These are phyloP conservation scores for Starmerella stellata DNA, from an alignment of 805 yeast genomes.

Conservation along the genomic window DNA sequence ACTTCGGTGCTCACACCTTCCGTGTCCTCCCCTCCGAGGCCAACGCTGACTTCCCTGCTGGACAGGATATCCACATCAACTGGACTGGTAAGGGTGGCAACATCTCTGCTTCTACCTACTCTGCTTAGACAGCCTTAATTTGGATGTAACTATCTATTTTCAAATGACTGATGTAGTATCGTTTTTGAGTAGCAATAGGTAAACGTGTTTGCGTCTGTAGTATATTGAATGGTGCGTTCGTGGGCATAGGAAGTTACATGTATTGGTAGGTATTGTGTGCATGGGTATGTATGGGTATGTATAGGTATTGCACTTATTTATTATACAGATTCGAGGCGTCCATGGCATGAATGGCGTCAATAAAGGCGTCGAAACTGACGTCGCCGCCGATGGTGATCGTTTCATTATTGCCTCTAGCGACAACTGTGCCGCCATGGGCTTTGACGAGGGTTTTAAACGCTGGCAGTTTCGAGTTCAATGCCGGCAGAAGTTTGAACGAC, in stretches of 20 bases:
- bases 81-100: slow-evolving; percentile 99
- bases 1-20: slow-evolving; percentile 99
- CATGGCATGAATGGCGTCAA: slow-evolving; percentile 14
- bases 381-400: slow-evolving; percentile 7
- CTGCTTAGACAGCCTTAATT: slow-evolving; percentile 58
- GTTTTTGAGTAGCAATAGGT: no score
- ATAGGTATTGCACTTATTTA: no score
- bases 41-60: slow-evolving; percentile 56
- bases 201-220: no score
- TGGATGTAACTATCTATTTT: no score
- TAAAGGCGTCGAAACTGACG: slow-evolving; percentile 9
- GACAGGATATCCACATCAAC: slow-evolving; percentile 79
- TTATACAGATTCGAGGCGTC: no score
- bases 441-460: slow-evolving; percentile 38
- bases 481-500: slow-evolving; percentile 37
- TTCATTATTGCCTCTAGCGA: slow-evolving; percentile 1
- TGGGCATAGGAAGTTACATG: no score
- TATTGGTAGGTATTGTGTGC: no score
- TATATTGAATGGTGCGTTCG: no score
- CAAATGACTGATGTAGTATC: no score
- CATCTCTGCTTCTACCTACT: slow-evolving; percentile 85
- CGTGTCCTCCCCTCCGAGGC: slow-evolving; percentile 77
- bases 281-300: no score
- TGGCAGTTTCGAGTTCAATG: slow-evolving; percentile 42
- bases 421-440: slow-evolving; percentile 38